Conservation (phyloP, 352 stramenopile species). For the Phytophthora ramorum region DNA sequence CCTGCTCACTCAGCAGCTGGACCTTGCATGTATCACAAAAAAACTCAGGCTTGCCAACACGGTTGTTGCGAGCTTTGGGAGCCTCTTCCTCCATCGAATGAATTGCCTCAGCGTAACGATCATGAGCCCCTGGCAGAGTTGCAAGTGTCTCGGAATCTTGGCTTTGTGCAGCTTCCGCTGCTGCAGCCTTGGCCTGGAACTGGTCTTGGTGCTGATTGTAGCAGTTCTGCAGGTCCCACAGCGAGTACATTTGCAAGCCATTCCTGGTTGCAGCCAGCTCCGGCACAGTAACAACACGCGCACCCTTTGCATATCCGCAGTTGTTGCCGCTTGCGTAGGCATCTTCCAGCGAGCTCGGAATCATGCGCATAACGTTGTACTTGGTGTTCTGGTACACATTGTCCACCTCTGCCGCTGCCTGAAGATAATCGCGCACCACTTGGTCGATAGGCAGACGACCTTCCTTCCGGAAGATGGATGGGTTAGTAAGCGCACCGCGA, state of each 20-base stretch:
- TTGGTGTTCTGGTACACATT: slow-evolving; percentile 93
- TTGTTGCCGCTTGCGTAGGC: slow-evolving; percentile 35
- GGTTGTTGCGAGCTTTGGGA: slow-evolving; percentile 31
- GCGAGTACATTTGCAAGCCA: slow-evolving; percentile 74
- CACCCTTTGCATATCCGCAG: slow-evolving; percentile 29
- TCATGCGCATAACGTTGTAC: slow-evolving; percentile 89
- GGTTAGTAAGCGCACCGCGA: slow-evolving; percentile 81
- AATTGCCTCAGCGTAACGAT: slow-evolving; percentile 36
- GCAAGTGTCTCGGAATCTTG: slow-evolving; percentile 28
- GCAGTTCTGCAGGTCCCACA: slow-evolving; percentile 68
- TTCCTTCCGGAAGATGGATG: slow-evolving; percentile 80
- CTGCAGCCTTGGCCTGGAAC: slow-evolving; percentile 55
- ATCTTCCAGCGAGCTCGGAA: slow-evolving; percentile 72
- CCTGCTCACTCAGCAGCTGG: slow-evolving; percentile 77
- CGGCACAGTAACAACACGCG: slow-evolving; percentile 54
- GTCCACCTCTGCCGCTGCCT: slow-evolving; percentile 77
- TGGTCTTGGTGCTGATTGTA: slow-evolving; percentile 64
- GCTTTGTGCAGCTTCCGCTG: slow-evolving; percentile 27
- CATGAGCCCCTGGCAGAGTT: slow-evolving; percentile 45
- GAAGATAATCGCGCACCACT: slow-evolving; percentile 79
- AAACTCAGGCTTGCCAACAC: slow-evolving; percentile 46
- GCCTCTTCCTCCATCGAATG: slow-evolving; percentile 12
- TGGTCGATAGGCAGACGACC: slow-evolving; percentile 67
- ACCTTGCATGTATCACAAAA: slow-evolving; percentile 76
- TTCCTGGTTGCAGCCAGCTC: slow-evolving; percentile 69